Percentiles rank a stretch among this genome's conserved stretches.
Evolutionary conservation across 2,329 filamentous ascomycete species (phyloP).

Genomic region (Scedosporium minutisporum): DNA sequence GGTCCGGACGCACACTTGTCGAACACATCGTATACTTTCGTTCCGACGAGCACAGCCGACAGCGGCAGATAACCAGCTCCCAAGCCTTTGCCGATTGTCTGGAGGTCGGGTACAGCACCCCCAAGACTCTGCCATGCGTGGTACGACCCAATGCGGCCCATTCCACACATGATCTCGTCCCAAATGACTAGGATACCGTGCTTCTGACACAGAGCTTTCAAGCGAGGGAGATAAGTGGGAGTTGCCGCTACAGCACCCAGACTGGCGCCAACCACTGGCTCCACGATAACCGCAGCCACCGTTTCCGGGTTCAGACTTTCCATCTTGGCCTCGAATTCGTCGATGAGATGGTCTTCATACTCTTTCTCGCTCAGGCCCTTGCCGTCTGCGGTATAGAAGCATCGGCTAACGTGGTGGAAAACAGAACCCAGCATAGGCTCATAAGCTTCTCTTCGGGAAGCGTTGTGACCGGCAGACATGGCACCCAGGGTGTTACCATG

Average conservation of each 20-base stretch:
- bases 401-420: conserved; percentile 17
- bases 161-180: conserved; percentile 60
- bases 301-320: conserved; percentile 32
- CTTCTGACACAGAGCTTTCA: conserved; percentile 43
- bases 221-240: conserved; percentile 43
- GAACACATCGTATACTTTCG: conserved; percentile 38
- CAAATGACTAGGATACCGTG: conserved; percentile 46
- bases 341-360: conserved; percentile 29
- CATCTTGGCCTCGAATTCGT: conserved; percentile 39
- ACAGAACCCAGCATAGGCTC: conserved; percentile 15
- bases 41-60: conserved; percentile 43
- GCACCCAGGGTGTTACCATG: conserved; percentile 41
- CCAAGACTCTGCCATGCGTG: conserved; percentile 57
- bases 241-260: conserved; percentile 42
- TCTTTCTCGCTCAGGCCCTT: conserved; percentile 24
- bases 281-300: conserved; percentile 38
- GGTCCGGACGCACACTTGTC: conserved; percentile 26
- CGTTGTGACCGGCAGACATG: conserved; percentile 26
- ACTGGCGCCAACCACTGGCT: conserved; percentile 38
- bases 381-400: conserved; percentile 14
- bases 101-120: conserved; percentile 38
- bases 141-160: conserved; percentile 50
- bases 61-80: conserved; percentile 47
- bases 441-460: conserved; percentile 17
- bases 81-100: conserved; percentile 50